Evolutionary conservation across 1,284 basidiomycete genomes (phyloP), one percentile per base, ranked within the genome.

Genomic region (Rhodotorula sp.): DNA sequence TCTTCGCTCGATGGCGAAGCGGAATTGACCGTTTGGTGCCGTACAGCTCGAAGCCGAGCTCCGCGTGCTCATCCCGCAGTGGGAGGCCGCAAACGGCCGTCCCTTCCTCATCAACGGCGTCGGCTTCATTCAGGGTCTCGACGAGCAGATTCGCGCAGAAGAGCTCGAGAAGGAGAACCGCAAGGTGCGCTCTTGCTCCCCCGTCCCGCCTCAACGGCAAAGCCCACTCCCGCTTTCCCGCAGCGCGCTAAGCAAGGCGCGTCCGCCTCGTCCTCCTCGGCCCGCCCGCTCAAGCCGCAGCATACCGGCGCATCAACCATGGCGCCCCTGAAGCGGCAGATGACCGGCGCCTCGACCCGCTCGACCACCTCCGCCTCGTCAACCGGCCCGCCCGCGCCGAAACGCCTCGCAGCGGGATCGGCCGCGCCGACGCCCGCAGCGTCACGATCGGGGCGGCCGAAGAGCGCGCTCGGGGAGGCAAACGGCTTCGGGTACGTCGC

Each of bases 51-150:
- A 97, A 82, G 88, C 89, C 76, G 94, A 98, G 72, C 85, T 99
- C 12, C 82, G 97, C 19, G 82, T 85, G 0, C 85, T 88, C 0
- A 88, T 99, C 65, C 91, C 94, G 1, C 83, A 85, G 15, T 99
- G 96, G 96, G 96, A 99, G 82, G 86, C 89, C 62, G 87, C 89
- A 75, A 85, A 90, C 29, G 87, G 87, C 0, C 85, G 87, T 29
- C 85, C 88, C 0, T 98, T 99, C 86, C 85, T 92, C 59, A 90
- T 97, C 19, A 88, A 92, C 73, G 95, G 95, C 13, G 86, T 89
- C 74, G 88, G 91, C 71, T 90, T 97, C 77, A 82, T 96, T 37
- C 89, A 91, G 65, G 84, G 90, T 71, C 87, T 98, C 39, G 86
- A 89, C 81, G 88, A 90, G 70, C 87, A 86, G 7, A 82, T 89